These are phyloP conservation scores for Hypoxylon rickii DNA, from an alignment of 495 filamentous ascomycete genomes.

Conservation along the genomic window DNA sequence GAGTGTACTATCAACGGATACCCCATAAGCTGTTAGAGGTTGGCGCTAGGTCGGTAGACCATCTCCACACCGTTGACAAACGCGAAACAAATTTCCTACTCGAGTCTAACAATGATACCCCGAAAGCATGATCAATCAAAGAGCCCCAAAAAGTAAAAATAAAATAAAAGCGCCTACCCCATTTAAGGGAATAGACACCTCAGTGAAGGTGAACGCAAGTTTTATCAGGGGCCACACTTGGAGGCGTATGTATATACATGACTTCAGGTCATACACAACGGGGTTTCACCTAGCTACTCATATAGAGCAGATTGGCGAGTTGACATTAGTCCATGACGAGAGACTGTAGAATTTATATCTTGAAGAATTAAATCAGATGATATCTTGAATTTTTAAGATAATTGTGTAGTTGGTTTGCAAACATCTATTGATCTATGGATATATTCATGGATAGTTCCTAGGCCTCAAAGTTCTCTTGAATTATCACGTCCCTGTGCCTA, in stretches of 20 bases:
- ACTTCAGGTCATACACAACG: constrained; percentile 6
- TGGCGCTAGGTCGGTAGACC: constrained; percentile 26
- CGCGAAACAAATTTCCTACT: constrained; percentile 18
- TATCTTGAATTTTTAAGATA: constrained; percentile 3
- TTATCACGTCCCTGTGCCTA: too few species aligned
- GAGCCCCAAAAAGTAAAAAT: constrained; percentile 16
- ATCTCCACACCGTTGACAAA: constrained; percentile 32
- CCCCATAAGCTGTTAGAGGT: constrained; percentile 21
- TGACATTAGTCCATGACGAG: constrained; percentile 12
- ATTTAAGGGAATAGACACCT: constrained; percentile 37
- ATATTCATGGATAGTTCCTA: too few species aligned
- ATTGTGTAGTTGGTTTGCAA: too few species aligned
- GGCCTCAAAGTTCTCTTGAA: too few species aligned
- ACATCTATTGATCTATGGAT: too few species aligned
- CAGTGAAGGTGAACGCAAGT: constrained; percentile 13
- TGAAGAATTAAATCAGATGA: constrained; percentile 7
- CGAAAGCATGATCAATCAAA: constrained; percentile 23
- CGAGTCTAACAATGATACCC: constrained; percentile 39
- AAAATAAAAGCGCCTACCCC: too few species aligned
- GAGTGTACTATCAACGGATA: constrained; percentile 34
- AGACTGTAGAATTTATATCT: constrained; percentile 5
- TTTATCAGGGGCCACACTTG: constrained; percentile 19
- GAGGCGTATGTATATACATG: constrained; percentile 17
- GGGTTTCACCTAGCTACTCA: constrained; percentile 9
- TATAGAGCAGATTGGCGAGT: constrained; percentile 12